phyloP scores from a whole-genome alignment of 2,329 filamentous ascomycete genomes.

The Monosporascus ibericus region DNA sequence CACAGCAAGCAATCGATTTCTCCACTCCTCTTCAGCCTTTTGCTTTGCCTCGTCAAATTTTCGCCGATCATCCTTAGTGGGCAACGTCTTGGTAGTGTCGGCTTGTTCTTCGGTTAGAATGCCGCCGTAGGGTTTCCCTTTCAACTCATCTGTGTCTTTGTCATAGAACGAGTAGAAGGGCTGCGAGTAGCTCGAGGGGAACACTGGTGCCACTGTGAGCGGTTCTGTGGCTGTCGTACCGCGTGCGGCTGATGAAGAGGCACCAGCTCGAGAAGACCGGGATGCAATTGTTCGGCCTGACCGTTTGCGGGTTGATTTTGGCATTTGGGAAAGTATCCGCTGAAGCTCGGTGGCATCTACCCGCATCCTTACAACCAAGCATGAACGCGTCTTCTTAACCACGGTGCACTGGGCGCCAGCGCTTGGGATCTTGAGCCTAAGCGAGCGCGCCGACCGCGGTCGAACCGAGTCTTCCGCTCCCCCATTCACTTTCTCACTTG shows the following conservation, averaged over 20 bases:
- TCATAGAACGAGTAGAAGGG: slow-evolving; percentile 87
- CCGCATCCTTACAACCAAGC: slow-evolving; percentile 52
- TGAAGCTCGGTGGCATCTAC: slow-evolving; percentile 53
- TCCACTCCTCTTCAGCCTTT: slow-evolving; percentile 89
- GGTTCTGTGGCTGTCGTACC: slow-evolving; percentile 26
- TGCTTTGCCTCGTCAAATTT: slow-evolving; percentile 86
- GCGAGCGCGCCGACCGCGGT: slow-evolving; percentile 48
- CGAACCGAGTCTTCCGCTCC: slow-evolving; percentile 26
- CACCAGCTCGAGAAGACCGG: slow-evolving; percentile 27
- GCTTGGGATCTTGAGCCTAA: slow-evolving; percentile 46
- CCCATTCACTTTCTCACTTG: slow-evolving; percentile 30
- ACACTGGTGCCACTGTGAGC: slow-evolving; percentile 50
- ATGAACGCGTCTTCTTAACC: slow-evolving; percentile 32
- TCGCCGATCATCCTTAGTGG: slow-evolving; percentile 70
- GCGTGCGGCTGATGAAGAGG: slow-evolving; percentile 7
- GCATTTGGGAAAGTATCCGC: slow-evolving; percentile 52
- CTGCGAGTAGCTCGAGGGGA: slow-evolving; percentile 58
- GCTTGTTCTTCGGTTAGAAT: slow-evolving; percentile 85
- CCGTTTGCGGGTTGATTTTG: slow-evolving; percentile 52
- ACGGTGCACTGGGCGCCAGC: slow-evolving; percentile 34
- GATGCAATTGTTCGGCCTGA: slow-evolving; percentile 28
- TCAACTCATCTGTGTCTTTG: slow-evolving; percentile 80
- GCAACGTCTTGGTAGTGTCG: slow-evolving; percentile 84
- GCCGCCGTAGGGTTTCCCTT: slow-evolving; percentile 91
- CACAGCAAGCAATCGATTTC: slow-evolving; percentile 52